Evolutionary conservation across 768 basidiomycete genomes (phyloP), one percentile per base, ranked within the genome.

Genomic region (Cytidiella melzeri): DNA sequence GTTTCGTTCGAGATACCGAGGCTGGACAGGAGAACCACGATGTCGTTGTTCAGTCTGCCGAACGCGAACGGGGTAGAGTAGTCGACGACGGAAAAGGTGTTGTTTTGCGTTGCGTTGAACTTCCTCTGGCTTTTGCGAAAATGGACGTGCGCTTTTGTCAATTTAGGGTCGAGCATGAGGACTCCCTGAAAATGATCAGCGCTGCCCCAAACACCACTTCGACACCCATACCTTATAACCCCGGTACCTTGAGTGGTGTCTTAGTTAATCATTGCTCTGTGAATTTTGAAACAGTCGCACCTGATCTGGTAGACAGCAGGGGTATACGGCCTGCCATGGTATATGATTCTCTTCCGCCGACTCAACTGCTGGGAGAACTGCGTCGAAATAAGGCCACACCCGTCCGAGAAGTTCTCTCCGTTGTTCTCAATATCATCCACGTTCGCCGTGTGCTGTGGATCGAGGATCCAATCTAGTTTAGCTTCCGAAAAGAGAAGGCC

Each of bases 41-140:
- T 75, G 47, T 84, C 83, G 61, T 83, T 83, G 60, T 86, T 86
- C 25, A 86, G 68, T 5, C 83, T 73, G 1, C 78, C 82, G 54
- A 81, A 85, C 0, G 79, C 67, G 46, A 80, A 84, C 1, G 82
- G 83, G 43, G 68, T 72, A 2, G 84, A 84, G 56, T 78, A 70
- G 26, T 76, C 79, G 5, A 85, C 82, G 34, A 84, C 77, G 0
- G 83, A 84, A 64, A 85, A 84, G 1, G 81, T 83, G 37, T 71
- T 67, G 51, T 82, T 76, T 5, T 66, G 55, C 0, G 72, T 77
- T 0, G 80, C 74, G 7, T 64, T 71, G 64, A 86, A 84, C 56
- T 86, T 86, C 59, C 79, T 83, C 79, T 83, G 83, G 61, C 83
- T 84, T 50, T 77, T 73, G 18, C 83, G 73, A 55, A 86, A 84